These are phyloP conservation scores for Phytophthora idaei DNA, from an alignment of 352 stramenopile species.

Conservation along the genomic window DNA sequence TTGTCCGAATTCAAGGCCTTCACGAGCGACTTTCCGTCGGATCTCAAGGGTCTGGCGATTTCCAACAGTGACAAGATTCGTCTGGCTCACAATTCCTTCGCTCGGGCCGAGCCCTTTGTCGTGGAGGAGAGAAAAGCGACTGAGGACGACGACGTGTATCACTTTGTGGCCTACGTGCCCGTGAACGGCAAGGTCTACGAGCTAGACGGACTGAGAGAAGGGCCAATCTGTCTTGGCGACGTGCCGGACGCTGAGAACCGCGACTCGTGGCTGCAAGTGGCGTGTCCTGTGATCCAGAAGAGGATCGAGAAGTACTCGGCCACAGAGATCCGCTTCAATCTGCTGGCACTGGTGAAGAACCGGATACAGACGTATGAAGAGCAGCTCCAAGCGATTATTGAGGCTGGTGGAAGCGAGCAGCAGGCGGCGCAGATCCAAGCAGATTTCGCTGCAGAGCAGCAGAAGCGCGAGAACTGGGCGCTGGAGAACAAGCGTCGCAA, in stretches of 20 bases:
- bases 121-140: constrained; percentile 76
- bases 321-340: constrained; percentile 97
- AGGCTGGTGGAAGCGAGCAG: constrained; percentile 41
- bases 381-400: constrained; percentile 46
- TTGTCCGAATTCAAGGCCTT: constrained; percentile 84
- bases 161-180: constrained; percentile 97
- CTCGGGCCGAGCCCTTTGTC: constrained; percentile 80
- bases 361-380: constrained; percentile 62
- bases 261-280: constrained; percentile 89
- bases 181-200: constrained; percentile 93
- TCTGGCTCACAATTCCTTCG: constrained; percentile 84
- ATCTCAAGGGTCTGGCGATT: constrained; percentile 86
- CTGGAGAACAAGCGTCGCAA: constrained; percentile 93
- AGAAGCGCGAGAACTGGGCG: constrained; percentile 83
- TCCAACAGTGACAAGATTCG: constrained; percentile 89
- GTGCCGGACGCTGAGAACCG: constrained; percentile 28
- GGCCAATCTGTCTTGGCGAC: constrained; percentile 89
- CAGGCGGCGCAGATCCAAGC: constrained; percentile 54
- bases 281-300: constrained; percentile 92
- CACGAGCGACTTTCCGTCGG: constrained; percentile 73
- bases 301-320: constrained; percentile 91
- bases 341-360: constrained; percentile 93
- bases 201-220: constrained; percentile 93
- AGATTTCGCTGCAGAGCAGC: constrained; percentile 54
- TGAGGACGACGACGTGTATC: constrained; percentile 94